Base-by-base conservation (phyloP, 2,329 filamentous ascomycete species). In the Eurotiales sp. region DNA sequence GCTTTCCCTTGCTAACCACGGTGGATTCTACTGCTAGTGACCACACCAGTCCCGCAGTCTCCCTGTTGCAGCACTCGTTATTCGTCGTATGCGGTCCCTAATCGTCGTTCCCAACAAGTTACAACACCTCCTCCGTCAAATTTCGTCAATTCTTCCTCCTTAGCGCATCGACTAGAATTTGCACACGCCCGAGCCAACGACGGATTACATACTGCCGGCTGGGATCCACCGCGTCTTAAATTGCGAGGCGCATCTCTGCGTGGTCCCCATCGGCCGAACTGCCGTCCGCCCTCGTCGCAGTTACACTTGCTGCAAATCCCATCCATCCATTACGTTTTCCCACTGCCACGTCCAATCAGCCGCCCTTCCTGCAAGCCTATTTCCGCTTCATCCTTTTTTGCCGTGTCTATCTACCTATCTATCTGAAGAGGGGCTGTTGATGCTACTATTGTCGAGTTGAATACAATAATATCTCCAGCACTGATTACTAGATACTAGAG, bases 291-390 rank as follows among this genome's bases (percentile, higher is more conserved):
- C 32, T n/a, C 32, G 23, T 32, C 32, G n/a, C 32, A 36, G 32
- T 32, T 15, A n/a, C 32, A 27, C 43, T 25, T 42, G n/a, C 40
- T 42, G 40, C 40, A 43, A 42, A 27, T 30, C n/a, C n/a, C n/a
- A n/a, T n/a, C 27, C 40, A 36, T 36, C 32, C 46, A 50, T 50
- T 50, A 43, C 46, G 27, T 32, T 30, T 43, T 30, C 17, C 22
- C 25, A 32, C 42, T 34, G 23, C 29, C 19, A 50, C 47, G 40
- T 50, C 47, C 47, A 50, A 50, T 50, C 43, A 52, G 36, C 44
- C 30, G 32, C 44, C 15, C 30, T 15, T 29, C 41, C 17, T 46
- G 44, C 48, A 45, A 25, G 39, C 23, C 22, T 39, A 36, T 40
- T 25, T 51, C 19, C 22, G 27, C 29, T 40, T 39, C 36, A 46